These are phyloP conservation scores for Ceratobasidium sp. DNA, from an alignment of 1,284 basidiomycete genomes.

Conservation along the genomic window DNA sequence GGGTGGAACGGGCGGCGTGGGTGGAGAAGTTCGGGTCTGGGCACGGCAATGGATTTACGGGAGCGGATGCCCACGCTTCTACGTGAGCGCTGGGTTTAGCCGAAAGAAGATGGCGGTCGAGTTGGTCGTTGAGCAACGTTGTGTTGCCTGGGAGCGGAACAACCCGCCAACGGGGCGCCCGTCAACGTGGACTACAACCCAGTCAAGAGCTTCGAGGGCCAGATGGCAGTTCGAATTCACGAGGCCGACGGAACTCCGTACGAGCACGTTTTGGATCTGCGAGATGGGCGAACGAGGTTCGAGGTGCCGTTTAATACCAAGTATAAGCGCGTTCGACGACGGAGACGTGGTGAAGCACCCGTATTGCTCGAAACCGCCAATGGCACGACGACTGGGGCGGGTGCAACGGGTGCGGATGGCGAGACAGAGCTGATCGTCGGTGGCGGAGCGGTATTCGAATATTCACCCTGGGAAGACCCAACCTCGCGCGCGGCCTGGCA, in stretches of 20 bases:
- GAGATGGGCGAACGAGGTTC: conserved; percentile 84
- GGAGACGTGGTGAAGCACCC: conserved; percentile 91
- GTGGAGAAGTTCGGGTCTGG: conserved; percentile 79
- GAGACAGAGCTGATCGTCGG: conserved; percentile 94
- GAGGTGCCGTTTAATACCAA: conserved; percentile 99
- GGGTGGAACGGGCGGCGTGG: conserved; percentile 18
- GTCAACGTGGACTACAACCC: conserved; percentile 76
- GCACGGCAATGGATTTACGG: conserved; percentile 99
- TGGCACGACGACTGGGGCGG: conserved; percentile 90
- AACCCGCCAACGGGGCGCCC: conserved; percentile 63
- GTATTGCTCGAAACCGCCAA: conserved; percentile 87
- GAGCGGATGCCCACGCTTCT: conserved; percentile 93
- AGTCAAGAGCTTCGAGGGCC: conserved; percentile 88
- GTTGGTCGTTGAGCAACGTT: conserved; percentile 89
- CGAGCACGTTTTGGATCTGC: conserved; percentile 96
- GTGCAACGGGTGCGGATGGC: conserved; percentile 87
- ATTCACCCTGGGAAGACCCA: conserved; percentile 96
- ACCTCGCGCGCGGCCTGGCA: conserved; percentile 92
- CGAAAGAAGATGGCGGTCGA: conserved; percentile 98
- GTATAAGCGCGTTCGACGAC: conserved; percentile 92
- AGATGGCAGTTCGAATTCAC: conserved; percentile 98
- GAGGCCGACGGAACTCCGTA: conserved; percentile 99
- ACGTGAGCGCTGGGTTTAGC: conserved; percentile 91
- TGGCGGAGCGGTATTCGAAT: conserved; percentile 72
- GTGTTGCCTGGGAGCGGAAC: conserved; percentile 73